Conservation (phyloP, 1,139 yeast species). For the Zygosaccharomyces pseudobailii region DNA sequence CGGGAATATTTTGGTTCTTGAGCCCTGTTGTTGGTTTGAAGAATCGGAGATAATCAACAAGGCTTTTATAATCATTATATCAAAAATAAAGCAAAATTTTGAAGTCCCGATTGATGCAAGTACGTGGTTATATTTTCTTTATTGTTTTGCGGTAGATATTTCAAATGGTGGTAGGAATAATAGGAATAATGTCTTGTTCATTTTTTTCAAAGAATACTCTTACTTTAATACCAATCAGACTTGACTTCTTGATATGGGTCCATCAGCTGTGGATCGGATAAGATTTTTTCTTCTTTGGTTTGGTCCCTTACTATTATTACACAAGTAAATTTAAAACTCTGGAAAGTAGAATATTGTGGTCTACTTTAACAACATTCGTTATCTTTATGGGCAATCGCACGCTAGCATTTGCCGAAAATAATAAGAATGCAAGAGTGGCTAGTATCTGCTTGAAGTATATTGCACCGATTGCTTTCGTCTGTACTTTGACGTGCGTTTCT, state of each 20-base stretch:
- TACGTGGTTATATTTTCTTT: constrained; percentile 46
- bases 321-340: constrained; percentile 19
- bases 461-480: constrained; percentile 37
- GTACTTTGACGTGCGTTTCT: constrained; percentile 31
- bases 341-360: constrained; percentile 37
- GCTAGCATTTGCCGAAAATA: constrained; percentile 43
- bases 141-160: constrained; percentile 36
- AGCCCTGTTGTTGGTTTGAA: constrained; percentile 45
- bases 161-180: constrained; percentile 33
- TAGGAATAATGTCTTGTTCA: constrained; percentile 30
- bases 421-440: constrained; percentile 39
- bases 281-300: constrained; percentile 28
- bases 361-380: constrained; percentile 41
- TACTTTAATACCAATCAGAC: constrained; percentile 38
- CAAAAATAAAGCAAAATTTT: constrained; percentile 48
- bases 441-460: constrained; percentile 37
- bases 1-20: constrained; percentile 46
- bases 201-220: constrained; percentile 38
- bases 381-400: constrained; percentile 42
- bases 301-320: constrained; percentile 36
- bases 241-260: constrained; percentile 39
- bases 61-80: constrained; percentile 54
- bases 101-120: constrained; percentile 44
- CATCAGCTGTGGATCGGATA: constrained; percentile 39
- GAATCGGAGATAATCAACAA: constrained; percentile 44